A percentile compares a stretch with the other conserved stretches of the same genome.
These are phyloP conservation scores for Incumbomyces lentus DNA, from an alignment of 2,329 filamentous ascomycete species.

Conservation along the genomic window DNA sequence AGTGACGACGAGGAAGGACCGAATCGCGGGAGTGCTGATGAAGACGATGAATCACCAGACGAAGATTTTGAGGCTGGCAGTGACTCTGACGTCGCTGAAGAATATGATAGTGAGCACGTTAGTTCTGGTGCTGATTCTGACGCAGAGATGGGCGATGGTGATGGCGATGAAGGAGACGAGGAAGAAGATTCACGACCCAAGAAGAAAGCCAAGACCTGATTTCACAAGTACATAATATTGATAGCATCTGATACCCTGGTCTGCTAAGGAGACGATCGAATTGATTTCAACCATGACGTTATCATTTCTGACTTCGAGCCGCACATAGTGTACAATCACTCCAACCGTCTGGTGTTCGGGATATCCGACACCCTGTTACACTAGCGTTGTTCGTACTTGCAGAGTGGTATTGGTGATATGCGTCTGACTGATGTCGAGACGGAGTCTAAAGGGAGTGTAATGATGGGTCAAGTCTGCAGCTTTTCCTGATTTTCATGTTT, in stretches of 20 bases:
- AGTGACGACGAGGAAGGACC: constrained; percentile 24
- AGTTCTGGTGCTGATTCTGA: constrained; percentile 65
- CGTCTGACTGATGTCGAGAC: no score
- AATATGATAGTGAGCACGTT: constrained; percentile 85
- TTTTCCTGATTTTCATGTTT: no score
- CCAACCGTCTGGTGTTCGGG: no score
- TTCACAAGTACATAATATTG: not conserved
- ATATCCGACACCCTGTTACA: no score
- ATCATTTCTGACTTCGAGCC: no score
- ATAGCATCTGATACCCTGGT: not conserved
- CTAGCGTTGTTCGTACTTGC: no score
- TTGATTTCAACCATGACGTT: no score
- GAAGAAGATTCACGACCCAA: constrained; percentile 48
- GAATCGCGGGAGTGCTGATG: constrained; percentile 76
- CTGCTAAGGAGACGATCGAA: not conserved
- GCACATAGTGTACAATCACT: no score
- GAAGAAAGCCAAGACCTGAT: constrained; percentile 50
- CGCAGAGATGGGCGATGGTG: constrained; percentile 43
- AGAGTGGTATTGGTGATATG: no score
- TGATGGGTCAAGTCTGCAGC: no score
- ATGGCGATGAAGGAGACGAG: constrained; percentile 32
- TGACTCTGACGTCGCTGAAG: constrained; percentile 91
- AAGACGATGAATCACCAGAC: constrained; percentile 89
- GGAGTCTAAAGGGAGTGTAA: no score
- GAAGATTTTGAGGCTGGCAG: constrained; percentile 91